phyloP scores from a whole-genome alignment of 2,329 filamentous ascomycete genomes.

The Venturia aucupariae region DNA sequence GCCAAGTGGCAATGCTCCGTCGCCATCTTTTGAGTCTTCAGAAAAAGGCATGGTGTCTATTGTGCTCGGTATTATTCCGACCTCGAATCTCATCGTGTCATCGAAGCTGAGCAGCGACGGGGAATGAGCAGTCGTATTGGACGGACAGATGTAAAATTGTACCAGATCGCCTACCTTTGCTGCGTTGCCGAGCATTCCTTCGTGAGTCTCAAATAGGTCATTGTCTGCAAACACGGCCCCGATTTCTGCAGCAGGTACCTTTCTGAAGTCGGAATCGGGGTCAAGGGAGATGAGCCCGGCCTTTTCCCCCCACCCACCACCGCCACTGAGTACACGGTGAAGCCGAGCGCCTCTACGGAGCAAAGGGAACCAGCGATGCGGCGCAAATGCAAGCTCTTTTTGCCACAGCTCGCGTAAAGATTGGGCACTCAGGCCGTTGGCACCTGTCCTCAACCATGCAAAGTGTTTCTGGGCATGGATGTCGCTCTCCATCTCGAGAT shows the following conservation, averaged over 20 bases:
- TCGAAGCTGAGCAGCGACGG: not conserved
- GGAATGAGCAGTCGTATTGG: not conserved
- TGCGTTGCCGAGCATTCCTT: conserved; percentile 3
- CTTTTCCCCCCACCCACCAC: conserved; percentile 77
- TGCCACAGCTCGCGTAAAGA: conserved; percentile 10
- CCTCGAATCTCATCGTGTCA: conserved; percentile 21
- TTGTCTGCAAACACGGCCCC: not conserved
- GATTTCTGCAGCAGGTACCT: conserved; percentile 10
- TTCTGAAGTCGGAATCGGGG: conserved; percentile 35
- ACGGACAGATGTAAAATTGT: conserved; percentile 26
- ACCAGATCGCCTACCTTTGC: conserved; percentile 6
- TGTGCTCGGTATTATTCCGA: conserved; percentile 38
- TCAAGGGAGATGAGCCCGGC: conserved; percentile 71
- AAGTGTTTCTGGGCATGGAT: not conserved
- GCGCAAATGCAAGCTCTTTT: too few relatives aligned
- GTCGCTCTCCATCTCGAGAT: not conserved
- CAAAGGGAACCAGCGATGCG: not conserved
- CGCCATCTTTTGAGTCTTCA: conserved; percentile 17
- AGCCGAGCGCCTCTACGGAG: conserved; percentile 29
- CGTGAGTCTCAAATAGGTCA: conserved; percentile 2
- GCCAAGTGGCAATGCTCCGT: conserved; percentile 15
- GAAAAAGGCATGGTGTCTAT: conserved; percentile 27
- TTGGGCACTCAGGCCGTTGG: not conserved
- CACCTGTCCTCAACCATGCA: not conserved
- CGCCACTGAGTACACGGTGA: conserved; percentile 59